These are phyloP conservation scores for Trifolium fragiferum DNA, from an alignment of 306 rosid species.

Conservation along the genomic window DNA sequence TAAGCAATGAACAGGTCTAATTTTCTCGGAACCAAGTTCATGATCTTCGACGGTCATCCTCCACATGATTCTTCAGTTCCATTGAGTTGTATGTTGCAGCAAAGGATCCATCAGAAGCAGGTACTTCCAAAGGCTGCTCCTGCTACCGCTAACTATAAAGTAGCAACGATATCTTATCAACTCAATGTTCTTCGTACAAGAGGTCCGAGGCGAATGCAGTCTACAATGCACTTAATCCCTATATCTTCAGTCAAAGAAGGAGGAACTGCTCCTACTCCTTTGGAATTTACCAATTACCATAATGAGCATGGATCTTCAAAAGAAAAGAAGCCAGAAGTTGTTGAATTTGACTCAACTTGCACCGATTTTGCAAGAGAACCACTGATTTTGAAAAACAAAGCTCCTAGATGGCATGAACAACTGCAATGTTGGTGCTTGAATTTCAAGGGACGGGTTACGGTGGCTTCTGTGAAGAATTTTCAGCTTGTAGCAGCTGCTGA, in stretches of 20 bases:
- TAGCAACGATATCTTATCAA: slow-evolving; percentile 74
- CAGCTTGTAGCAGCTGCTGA: slow-evolving; percentile 89
- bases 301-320: slow-evolving; percentile 46
- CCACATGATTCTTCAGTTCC: slow-evolving; percentile 56
- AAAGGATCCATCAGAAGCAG: slow-evolving; percentile 59
- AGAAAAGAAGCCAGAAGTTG: slow-evolving; percentile 54
- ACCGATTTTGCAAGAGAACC: slow-evolving; percentile 48
- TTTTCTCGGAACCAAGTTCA: slow-evolving; percentile 90
- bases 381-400: slow-evolving; percentile 74
- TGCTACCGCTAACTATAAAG: slow-evolving; percentile 51
- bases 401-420: slow-evolving; percentile 97
- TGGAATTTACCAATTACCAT: slow-evolving; percentile 51
- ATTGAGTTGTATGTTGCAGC: slow-evolving; percentile 54
- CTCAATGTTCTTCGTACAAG: slow-evolving; percentile 92
- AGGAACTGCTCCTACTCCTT: slow-evolving; percentile 84
- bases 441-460: slow-evolving; percentile 93
- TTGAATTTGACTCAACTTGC: slow-evolving; percentile 47
- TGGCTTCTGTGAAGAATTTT: slow-evolving; percentile 94
- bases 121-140: slow-evolving; percentile 62
- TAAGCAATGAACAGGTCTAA: slow-evolving; percentile 70
- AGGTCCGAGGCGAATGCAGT: slow-evolving; percentile 94
- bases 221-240: slow-evolving; percentile 79
- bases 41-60: slow-evolving; percentile 64
- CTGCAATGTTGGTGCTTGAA: slow-evolving; percentile 97
- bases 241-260: slow-evolving; percentile 77